Evolutionary conservation across 73 alveolate species (phyloP), one percentile per base, ranked within the genome.

Genomic region (Paramecium sonneborni): DNA sequence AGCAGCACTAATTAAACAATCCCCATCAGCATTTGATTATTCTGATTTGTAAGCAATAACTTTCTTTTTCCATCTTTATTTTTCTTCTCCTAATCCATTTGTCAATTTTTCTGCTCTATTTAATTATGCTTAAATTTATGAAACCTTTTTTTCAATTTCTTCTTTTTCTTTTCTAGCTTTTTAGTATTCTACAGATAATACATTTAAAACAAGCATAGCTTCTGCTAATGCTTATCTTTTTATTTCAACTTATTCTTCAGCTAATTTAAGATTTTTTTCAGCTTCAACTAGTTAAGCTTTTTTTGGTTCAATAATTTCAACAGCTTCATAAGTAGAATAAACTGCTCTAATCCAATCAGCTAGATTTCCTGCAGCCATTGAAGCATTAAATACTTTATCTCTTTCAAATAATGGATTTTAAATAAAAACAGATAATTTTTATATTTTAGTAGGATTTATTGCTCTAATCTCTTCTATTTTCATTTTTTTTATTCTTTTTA

Each of bases 281-380:
- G 99, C 99, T 67, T 97, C 98, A 24, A 97, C 99, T 85, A 98
- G 96, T 93, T 98, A 96, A 39, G 94, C 95, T 94, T 97, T 96
- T 94, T 98, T 98, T 26, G 99, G 99, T 92, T 96, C 97, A 56
- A 99, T 98, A 85, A 96, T 97, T 93, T 97, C 97, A 95, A 98
- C 96, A 21, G 93, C 93, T 41, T 86, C 62, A 67, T 86, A 86
- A 62, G 93, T 86, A 20, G 68, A 32, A 48, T 85, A 92, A 48
- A 97, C 97, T 20, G 99, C 99, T 93, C 97, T 96, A 15, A 97
- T 97, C 99, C 99, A 97, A 84, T 93, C 94, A 21, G 98, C 96
- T 15, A 97, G 96, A 58, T 95, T 96, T 38, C 92, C 92, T 10
- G 98, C 98, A n/a, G 98, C 98, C 85, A 85, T 90, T 23, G 98